Conservation (phyloP, 2,329 filamentous ascomycete genomes). For the Calycina marina region DNA sequence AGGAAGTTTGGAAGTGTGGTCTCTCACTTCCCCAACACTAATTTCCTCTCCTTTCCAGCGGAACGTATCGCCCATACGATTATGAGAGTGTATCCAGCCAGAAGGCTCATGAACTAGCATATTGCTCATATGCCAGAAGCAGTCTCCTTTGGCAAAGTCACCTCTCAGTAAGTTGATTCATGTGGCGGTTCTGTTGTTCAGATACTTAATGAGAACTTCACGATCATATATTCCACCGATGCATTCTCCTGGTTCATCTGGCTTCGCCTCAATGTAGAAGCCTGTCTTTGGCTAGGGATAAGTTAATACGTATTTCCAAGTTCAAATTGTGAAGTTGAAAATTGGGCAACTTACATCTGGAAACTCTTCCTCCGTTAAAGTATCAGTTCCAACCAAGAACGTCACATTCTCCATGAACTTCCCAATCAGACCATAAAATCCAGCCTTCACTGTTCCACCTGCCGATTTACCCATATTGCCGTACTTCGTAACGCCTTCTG, state of each 20-base stretch:
- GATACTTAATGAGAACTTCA: constrained; percentile 27
- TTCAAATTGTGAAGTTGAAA: not conserved
- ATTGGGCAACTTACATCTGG: constrained; percentile 23
- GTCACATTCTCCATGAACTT: constrained; percentile 27
- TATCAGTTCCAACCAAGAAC: constrained; percentile 27
- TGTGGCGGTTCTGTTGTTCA: constrained; percentile 27
- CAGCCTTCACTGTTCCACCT: constrained; percentile 29
- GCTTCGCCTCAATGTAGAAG: constrained; percentile 25
- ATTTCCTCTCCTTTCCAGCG: constrained; percentile 37
- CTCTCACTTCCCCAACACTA: constrained; percentile 29
- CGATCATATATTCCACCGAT: constrained; percentile 29
- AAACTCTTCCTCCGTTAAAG: constrained; percentile 24
- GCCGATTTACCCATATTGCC: constrained; percentile 28
- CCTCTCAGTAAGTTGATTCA: constrained; percentile 29
- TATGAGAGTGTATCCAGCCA: constrained; percentile 31
- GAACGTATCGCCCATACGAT: constrained; percentile 37
- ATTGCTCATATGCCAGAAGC: constrained; percentile 31
- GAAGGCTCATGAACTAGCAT: constrained; percentile 26
- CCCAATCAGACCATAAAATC: constrained; percentile 27
- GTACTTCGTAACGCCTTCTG: constrained; percentile 30
- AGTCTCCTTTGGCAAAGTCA: constrained; percentile 30
- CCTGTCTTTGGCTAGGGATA: constrained; percentile 25
- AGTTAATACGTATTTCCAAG: not conserved
- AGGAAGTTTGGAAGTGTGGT: constrained; percentile 27
- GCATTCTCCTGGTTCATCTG: constrained; percentile 29